Evolutionary conservation across 2,329 filamentous ascomycete genomes (phyloP).

Genomic region (Colletotrichum eremochloae): DNA sequence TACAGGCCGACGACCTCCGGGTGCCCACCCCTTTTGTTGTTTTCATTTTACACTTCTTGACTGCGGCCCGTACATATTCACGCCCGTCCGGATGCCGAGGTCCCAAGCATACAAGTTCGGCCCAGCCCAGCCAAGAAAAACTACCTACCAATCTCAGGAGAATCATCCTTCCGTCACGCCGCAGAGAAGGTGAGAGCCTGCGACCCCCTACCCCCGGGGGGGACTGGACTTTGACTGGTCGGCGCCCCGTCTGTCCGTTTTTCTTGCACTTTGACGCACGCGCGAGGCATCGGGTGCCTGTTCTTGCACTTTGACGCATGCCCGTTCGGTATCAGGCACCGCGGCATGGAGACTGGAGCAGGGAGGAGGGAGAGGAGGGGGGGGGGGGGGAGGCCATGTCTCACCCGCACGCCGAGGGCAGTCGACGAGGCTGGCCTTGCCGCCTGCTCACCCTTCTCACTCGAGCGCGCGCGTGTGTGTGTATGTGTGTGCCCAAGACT

Average conservation of each 20-base stretch:
- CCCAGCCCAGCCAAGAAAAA: too few relatives aligned
- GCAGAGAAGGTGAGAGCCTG: too few relatives aligned
- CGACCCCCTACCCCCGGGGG: too few relatives aligned
- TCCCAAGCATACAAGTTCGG: too few relatives aligned
- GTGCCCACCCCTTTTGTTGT: too few relatives aligned
- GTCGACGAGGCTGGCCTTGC: neutral
- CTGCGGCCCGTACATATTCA: neutral
- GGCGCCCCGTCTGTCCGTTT: neutral
- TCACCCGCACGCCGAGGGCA: neutral
- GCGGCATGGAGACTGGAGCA: neutral
- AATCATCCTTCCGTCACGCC: too few relatives aligned
- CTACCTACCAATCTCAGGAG: too few relatives aligned
- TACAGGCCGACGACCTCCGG: neutral
- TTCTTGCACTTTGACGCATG: neutral
- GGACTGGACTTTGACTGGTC: neutral
- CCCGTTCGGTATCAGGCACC: neutral
- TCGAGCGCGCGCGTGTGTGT: too few relatives aligned
- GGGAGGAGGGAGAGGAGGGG: too few relatives aligned
- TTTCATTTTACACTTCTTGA: neutral
- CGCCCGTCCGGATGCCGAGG: too few relatives aligned
- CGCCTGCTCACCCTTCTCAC: too few relatives aligned
- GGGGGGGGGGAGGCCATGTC: neutral
- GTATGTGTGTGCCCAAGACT: too few relatives aligned
- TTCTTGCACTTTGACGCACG: neutral
- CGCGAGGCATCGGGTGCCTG: neutral